phyloP scores from a whole-genome alignment of 2,329 filamentous ascomycete species.

The Aspergillus alliaceus region DNA sequence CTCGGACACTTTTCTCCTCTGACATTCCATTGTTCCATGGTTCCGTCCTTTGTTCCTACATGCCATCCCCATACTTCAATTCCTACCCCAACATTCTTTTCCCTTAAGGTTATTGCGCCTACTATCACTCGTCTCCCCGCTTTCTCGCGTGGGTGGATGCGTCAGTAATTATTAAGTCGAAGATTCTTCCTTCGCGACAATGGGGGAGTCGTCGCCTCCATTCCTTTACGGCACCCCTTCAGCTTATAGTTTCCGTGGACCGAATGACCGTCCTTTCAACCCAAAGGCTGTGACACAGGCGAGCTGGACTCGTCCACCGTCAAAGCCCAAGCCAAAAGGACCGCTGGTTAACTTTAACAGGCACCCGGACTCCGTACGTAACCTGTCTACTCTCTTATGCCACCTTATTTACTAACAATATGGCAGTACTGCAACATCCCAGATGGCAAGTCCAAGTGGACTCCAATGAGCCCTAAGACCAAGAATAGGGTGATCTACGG shows the following conservation, averaged over 20 bases:
- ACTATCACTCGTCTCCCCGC: slow-evolving; percentile 24
- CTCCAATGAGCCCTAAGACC: slow-evolving; percentile 66
- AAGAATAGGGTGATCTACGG: slow-evolving; percentile 71
- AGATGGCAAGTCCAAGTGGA: slow-evolving; percentile 61
- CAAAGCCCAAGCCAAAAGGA: slow-evolving; percentile 66
- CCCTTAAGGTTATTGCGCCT: slow-evolving; percentile 7
- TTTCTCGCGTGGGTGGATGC: slow-evolving; percentile 41
- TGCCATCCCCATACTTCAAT: too few species aligned
- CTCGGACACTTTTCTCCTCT: slow-evolving; percentile 6
- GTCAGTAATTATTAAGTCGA: slow-evolving; percentile 11
- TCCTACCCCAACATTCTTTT: slow-evolving; percentile 18
- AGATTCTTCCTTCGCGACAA: slow-evolving; percentile 33
- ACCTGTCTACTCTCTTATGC: too few species aligned
- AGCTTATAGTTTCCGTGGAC: slow-evolving; percentile 54
- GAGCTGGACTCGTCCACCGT: slow-evolving; percentile 65
- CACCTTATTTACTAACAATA: neutral
- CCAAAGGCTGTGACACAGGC: slow-evolving; percentile 82
- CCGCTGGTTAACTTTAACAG: slow-evolving; percentile 79
- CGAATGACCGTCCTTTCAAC: slow-evolving; percentile 66
- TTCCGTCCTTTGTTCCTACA: slow-evolving; percentile 1
- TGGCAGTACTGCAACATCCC: slow-evolving; percentile 54
- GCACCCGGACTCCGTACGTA: slow-evolving; percentile 73
- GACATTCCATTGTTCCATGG: slow-evolving; percentile 8
- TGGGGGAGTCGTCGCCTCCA: slow-evolving; percentile 61
- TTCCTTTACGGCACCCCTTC: slow-evolving; percentile 69